Evolutionary conservation across 2,329 filamentous ascomycete genomes (phyloP).

Genomic region (Colletotrichum tanaceti): DNA sequence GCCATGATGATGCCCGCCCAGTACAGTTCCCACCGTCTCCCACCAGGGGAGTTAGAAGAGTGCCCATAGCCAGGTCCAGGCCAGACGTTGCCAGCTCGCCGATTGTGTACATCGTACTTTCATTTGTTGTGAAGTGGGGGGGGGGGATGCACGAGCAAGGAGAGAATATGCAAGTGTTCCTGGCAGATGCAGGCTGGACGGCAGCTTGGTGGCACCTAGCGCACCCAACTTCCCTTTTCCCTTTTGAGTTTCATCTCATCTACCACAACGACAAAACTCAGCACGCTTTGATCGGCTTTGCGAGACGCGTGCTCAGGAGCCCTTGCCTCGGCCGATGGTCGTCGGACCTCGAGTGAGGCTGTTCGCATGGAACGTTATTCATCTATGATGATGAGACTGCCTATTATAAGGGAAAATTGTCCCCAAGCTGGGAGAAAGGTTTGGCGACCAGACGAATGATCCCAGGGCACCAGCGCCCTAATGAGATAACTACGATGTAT

Average conservation of each 20-base stretch:
- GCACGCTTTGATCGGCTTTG: slow-evolving; percentile 8
- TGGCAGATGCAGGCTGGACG: slow-evolving; percentile 29
- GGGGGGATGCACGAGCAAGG: slow-evolving; percentile 33
- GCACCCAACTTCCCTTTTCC: slow-evolving; percentile 16
- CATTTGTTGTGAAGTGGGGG: slow-evolving; percentile 33
- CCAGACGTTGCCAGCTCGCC: slow-evolving; percentile 23
- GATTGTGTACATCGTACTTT: neutral
- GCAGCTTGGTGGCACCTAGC: slow-evolving; percentile 19
- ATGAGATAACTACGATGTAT: slow-evolving; percentile 31
- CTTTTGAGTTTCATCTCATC: slow-evolving; percentile 26
- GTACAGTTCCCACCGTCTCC: neutral
- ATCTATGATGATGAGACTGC: neutral
- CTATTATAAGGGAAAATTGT: neutral
- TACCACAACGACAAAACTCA: slow-evolving; percentile 18
- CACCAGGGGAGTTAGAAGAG: slow-evolving; percentile 3
- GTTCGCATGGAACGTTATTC: neutral
- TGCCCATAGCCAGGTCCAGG: slow-evolving; percentile 31
- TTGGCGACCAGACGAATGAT: neutral
- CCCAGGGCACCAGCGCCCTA: slow-evolving; percentile 11
- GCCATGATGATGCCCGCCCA: slow-evolving; percentile 12
- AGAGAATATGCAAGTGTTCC: slow-evolving; percentile 35
- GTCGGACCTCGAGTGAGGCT: neutral
- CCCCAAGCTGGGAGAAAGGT: neutral
- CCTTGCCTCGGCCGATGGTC: neutral
- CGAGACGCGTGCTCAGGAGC: neutral